Conservation (phyloP, 1,284 basidiomycete genomes). For the Austroboletus niveus region DNA sequence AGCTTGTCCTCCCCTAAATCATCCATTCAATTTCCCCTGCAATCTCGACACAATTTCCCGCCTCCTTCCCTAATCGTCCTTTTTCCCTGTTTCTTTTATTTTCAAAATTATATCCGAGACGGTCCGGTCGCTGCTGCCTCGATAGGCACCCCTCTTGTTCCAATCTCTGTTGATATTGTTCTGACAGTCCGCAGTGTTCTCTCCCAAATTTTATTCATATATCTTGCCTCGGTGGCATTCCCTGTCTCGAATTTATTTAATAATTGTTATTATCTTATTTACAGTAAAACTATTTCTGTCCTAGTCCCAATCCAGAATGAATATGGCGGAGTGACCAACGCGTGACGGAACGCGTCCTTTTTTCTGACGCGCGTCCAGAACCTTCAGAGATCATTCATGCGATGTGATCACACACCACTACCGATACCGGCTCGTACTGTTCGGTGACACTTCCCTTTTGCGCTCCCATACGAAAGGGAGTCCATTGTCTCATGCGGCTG, state of each 20-base stretch:
- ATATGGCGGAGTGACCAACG: constrained; percentile 20
- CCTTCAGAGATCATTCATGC: constrained; percentile 13
- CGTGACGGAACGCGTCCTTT: constrained; percentile 25
- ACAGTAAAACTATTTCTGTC: constrained; percentile 5
- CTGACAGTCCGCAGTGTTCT: no score
- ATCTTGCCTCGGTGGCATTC: constrained; percentile 14
- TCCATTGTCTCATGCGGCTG: constrained; percentile 24
- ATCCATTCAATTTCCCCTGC: constrained; percentile 12
- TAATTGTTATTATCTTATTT: constrained; percentile 3
- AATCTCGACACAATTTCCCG: background rate
- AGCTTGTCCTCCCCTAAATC: constrained; percentile 9
- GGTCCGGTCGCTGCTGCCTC: background rate
- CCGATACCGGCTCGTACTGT: constrained; percentile 8
- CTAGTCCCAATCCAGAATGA: constrained; percentile 9
- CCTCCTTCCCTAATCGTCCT: background rate
- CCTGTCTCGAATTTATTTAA: constrained; percentile 7
- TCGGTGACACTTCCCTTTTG: constrained; percentile 15
- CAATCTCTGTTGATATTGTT: constrained; percentile 11
- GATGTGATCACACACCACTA: constrained; percentile 11
- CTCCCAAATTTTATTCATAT: constrained; percentile 17
- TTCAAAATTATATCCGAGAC: background rate
- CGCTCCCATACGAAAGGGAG: constrained; percentile 16
- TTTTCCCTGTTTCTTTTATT: background rate
- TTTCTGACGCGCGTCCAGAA: constrained; percentile 27
- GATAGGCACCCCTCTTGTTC: background rate